Evolutionary conservation across 1,139 yeast species (phyloP), one percentile per base, ranked within the genome.

Genomic region (Kurtzmaniella quercitrusa): DNA sequence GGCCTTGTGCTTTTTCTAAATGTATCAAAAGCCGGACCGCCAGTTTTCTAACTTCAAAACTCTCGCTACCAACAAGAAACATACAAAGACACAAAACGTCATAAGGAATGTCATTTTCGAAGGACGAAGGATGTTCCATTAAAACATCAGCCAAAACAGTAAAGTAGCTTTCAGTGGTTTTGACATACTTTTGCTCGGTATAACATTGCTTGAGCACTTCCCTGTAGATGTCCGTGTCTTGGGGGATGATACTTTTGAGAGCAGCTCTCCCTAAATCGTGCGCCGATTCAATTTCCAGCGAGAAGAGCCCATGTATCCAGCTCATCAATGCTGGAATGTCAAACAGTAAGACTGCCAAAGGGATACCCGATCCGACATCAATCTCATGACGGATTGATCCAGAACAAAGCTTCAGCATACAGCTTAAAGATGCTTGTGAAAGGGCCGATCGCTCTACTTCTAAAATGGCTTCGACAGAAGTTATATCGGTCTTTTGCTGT

Each of bases 391-490:
- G 72, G 10, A 85, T 77, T 5, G 81, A 75, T 19, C 88, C 85
- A 2, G 82, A 77, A 51, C 95, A 84, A 24, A 93, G 66, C 0
- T 84, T 73, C 0, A 96, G 87, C 95, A 94, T 87, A 40, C 95
- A 82, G 49, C 89, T 85, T 42, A 89, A 69, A 0, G 95, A 77
- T 1, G 95, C 76, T 31, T 75, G 67, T 52, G 89, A 91, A 12
- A 91, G 64, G 29, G 84, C 81, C 42, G 82, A 78, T 53, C 79
- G 79, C 58, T 91, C 96, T 38, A 91, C 76, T 57, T 93, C 98
- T 48, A 93, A 72, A 3, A 93, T 82, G 0, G 98, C 95, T 37
- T 79, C 74, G 12, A 85, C 66, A 1, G 82, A 65, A 68, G 55
- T 37, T 80, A 85, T 46, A 75, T 72, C 39, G 68, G 61, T 18